A percentile compares a stretch with the other conserved stretches of the same genome.
phyloP scores from a whole-genome alignment of 805 yeast species.

The Metschnikowia baotianmanensis region DNA sequence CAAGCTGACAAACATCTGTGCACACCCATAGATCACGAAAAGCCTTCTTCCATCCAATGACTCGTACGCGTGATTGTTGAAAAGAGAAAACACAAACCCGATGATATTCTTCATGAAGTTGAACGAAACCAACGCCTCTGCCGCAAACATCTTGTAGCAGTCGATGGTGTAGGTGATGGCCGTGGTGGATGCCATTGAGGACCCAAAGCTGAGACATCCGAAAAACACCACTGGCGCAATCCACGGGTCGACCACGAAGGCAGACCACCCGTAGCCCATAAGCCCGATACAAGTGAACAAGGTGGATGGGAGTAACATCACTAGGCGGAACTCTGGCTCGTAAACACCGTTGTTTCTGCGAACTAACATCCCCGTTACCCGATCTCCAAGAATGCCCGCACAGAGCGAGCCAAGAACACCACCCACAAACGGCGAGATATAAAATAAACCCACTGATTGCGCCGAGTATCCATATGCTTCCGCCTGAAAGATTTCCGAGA shows the following conservation, averaged over 20 bases:
- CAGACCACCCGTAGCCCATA: slow-evolving; percentile 65
- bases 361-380: slow-evolving; percentile 44
- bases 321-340: slow-evolving; percentile 60
- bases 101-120: slow-evolving; percentile 53
- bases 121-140: slow-evolving; percentile 56
- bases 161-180: slow-evolving; percentile 61
- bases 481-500: slow-evolving; percentile 46
- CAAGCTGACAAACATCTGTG: slow-evolving; percentile 48
- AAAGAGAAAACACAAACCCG: slow-evolving; percentile 56
- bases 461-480: slow-evolving; percentile 46
- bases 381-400: slow-evolving; percentile 52
- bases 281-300: slow-evolving; percentile 49
- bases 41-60: slow-evolving; percentile 43
- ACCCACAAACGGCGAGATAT: slow-evolving; percentile 55
- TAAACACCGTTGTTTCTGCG: slow-evolving; percentile 50
- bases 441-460: slow-evolving; percentile 51
- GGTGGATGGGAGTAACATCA: slow-evolving; percentile 50
- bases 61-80: slow-evolving; percentile 47
- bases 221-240: slow-evolving; percentile 56
- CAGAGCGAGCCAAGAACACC: slow-evolving; percentile 55
- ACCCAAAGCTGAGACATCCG: slow-evolving; percentile 57
- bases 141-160: slow-evolving; percentile 54
- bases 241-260: slow-evolving; percentile 47
- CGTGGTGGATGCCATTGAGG: slow-evolving; percentile 59
- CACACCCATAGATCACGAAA: slow-evolving; percentile 51